Percentiles rank a stretch among this genome's conserved stretches.
Evolutionary conservation across 2,329 filamentous ascomycete species (phyloP).

Genomic region (Clonostachys solani): DNA sequence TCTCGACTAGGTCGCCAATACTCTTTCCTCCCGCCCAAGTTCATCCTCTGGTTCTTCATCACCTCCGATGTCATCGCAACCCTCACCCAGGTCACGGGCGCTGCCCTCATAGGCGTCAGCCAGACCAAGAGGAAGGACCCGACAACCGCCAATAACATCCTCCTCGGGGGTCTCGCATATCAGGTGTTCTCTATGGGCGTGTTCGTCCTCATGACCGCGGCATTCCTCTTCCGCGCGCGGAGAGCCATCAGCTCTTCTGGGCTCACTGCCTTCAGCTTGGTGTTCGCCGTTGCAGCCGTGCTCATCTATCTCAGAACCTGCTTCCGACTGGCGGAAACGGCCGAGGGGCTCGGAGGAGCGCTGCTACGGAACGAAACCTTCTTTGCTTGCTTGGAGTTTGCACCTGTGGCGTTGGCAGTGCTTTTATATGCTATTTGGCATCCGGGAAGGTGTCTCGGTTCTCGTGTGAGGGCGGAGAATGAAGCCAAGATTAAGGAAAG

Average conservation of each 20-base stretch:
- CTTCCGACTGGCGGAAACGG: slow-evolving; percentile 50
- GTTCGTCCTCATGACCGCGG: slow-evolving; percentile 36
- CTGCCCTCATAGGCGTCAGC: slow-evolving; percentile 45
- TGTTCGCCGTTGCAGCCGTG: slow-evolving; percentile 37
- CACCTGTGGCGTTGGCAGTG: slow-evolving; percentile 45
- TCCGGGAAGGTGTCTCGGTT: slow-evolving; percentile 19
- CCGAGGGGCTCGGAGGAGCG: slow-evolving; percentile 37
- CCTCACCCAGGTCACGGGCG: slow-evolving; percentile 47
- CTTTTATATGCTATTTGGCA: slow-evolving; percentile 31
- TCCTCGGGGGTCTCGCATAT: slow-evolving; percentile 49
- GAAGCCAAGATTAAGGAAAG: neutral
- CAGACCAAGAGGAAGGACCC: slow-evolving; percentile 44
- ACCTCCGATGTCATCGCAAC: slow-evolving; percentile 48
- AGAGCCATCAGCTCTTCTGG: slow-evolving; percentile 16
- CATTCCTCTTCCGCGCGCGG: slow-evolving; percentile 32
- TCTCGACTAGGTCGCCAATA: slow-evolving; percentile 33
- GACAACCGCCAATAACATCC: slow-evolving; percentile 46
- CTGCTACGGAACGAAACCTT: slow-evolving; percentile 45
- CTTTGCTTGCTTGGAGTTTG: slow-evolving; percentile 50
- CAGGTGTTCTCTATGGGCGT: slow-evolving; percentile 47
- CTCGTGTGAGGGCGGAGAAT: neutral
- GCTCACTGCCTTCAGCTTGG: slow-evolving; percentile 31
- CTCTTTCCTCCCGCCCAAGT: slow-evolving; percentile 36
- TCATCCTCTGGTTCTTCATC: slow-evolving; percentile 50
- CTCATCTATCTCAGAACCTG: slow-evolving; percentile 47